These are phyloP conservation scores for Beauveria sp. DNA, from an alignment of 2,329 filamentous ascomycete species.

Conservation along the genomic window DNA sequence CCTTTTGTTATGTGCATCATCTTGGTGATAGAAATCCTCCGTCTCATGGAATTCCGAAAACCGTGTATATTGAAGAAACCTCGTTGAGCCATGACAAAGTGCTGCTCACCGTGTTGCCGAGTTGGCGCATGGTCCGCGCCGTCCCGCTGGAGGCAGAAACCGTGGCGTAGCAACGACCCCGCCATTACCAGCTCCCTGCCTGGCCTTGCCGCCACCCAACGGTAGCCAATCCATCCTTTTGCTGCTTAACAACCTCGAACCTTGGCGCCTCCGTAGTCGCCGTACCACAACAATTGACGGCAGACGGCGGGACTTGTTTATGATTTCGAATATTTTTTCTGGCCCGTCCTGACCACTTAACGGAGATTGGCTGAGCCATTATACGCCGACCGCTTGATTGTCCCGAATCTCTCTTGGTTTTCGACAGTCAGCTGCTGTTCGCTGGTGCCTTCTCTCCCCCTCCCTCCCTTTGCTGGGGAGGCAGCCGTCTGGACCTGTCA, in stretches of 20 bases:
- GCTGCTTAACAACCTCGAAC: not conserved
- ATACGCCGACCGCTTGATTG: not conserved
- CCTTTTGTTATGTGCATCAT: no score
- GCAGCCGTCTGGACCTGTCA: not conserved
- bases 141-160: not conserved
- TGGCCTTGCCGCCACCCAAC: not conserved
- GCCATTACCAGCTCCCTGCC: not conserved
- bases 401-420: not conserved
- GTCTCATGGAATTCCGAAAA: no score
- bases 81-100: not conserved
- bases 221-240: constrained; percentile 12
- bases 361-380: no score
- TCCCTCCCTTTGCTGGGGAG: not conserved
- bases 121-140: not conserved
- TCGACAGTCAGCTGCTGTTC: not conserved
- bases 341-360: no score
- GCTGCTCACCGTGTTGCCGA: not conserved
- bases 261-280: not conserved
- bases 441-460: not conserved
- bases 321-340: no score
- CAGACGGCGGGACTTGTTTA: no score
- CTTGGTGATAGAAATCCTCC: no score
- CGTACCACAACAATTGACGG: not conserved
- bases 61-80: no score
- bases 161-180: not conserved